Conservation (phyloP, 352 stramenopile genomes). For the Pythium chondricola region DNA sequence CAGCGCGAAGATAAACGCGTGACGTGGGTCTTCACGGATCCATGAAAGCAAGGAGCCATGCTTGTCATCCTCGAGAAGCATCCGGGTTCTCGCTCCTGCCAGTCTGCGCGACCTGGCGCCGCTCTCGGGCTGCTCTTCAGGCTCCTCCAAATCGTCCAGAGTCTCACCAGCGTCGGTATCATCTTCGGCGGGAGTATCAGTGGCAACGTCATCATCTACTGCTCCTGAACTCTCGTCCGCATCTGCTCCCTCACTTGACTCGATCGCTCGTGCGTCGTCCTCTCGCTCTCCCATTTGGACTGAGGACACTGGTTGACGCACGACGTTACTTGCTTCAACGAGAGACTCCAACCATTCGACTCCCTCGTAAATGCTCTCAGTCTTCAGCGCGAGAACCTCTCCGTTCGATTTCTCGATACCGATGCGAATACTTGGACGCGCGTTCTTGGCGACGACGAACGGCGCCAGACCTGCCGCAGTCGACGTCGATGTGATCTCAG, state of each 20-base stretch:
- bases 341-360: slow-evolving; percentile 78
- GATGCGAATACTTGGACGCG: slow-evolving; percentile 54
- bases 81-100: too few relatives aligned
- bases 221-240: slow-evolving; percentile 15
- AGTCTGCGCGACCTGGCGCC: too few relatives aligned
- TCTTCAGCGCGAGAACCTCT: slow-evolving; percentile 59
- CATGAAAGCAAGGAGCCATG: slow-evolving; percentile 62
- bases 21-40: slow-evolving; percentile 60
- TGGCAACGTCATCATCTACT: slow-evolving; percentile 4
- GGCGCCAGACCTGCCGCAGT: slow-evolving; percentile 37
- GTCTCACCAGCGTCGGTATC: not conserved
- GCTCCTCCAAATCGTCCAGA: too few relatives aligned
- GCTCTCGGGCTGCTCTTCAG: too few relatives aligned
- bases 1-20: slow-evolving; percentile 50
- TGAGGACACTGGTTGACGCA: not conserved
- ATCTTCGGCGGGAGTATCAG: not conserved
- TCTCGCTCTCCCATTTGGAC: slow-evolving; percentile 4
- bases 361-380: slow-evolving; percentile 77
- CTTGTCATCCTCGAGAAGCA: slow-evolving; percentile 43
- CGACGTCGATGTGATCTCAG: slow-evolving; percentile 48
- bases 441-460: slow-evolving; percentile 47
- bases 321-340: slow-evolving; percentile 57
- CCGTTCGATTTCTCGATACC: slow-evolving; percentile 64
- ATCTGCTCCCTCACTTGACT: slow-evolving; percentile 16
- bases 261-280: not conserved